These are phyloP conservation scores for Gillenia trifoliata DNA, from an alignment of 306 rosid genomes.

Conservation along the genomic window DNA sequence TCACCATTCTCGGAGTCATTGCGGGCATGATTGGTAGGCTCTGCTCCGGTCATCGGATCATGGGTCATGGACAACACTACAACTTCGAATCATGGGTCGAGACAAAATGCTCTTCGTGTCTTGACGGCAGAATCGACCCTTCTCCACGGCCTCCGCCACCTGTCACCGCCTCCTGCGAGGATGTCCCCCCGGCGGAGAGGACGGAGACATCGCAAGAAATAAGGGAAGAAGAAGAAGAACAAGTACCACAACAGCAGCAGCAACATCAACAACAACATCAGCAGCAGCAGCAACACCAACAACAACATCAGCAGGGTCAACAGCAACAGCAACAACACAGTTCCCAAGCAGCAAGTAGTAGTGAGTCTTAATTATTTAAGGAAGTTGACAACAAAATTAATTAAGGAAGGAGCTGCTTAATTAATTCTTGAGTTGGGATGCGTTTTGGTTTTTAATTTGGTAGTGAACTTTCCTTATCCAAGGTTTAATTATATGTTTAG, in stretches of 20 bases:
- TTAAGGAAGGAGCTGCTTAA: not conserved
- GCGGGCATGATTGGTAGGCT: constrained; percentile 82
- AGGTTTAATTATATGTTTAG: not conserved
- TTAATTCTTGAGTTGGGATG: no score
- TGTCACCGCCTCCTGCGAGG: not conserved
- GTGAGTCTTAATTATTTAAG: not conserved
- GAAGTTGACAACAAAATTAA: no score
- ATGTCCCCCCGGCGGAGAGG: constrained; percentile 12
- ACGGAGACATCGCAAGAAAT: constrained; percentile 35
- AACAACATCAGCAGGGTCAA: not conserved
- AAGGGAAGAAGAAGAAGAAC: constrained; percentile 27
- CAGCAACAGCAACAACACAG: not conserved
- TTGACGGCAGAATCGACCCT: constrained; percentile 54
- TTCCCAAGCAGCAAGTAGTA: constrained; percentile 4
- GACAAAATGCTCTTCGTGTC: constrained; percentile 71
- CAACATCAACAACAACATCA: not conserved
- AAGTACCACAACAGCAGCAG: not conserved
- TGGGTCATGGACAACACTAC: constrained; percentile 59
- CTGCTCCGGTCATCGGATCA: constrained; percentile 75
- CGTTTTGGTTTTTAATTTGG: not conserved
- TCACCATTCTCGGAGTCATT: constrained; percentile 61
- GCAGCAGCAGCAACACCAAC: not conserved
- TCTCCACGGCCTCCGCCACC: constrained; percentile 26
- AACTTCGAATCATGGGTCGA: constrained; percentile 78
- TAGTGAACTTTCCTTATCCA: not conserved